A percentile compares a stretch with the other conserved stretches of the same genome.
Conservation (phyloP, 2,329 filamentous ascomycete genomes). For the Colletotrichum acutatum region DNA sequence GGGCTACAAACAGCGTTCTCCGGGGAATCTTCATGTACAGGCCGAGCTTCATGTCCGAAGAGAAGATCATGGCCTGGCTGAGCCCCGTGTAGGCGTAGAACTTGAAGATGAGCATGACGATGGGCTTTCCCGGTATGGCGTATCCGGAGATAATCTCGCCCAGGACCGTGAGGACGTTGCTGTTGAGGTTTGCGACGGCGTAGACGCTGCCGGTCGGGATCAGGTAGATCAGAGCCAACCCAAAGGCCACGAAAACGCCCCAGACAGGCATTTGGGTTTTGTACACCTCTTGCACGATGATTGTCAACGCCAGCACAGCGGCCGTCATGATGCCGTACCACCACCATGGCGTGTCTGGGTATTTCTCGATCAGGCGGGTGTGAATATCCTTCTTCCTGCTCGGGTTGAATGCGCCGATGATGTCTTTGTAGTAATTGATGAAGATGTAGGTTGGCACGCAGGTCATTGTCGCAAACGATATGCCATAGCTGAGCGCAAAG, state of each 20-base stretch:
- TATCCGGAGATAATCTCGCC: conserved; percentile 52
- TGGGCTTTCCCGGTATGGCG: conserved; percentile 52
- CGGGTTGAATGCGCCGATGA: conserved; percentile 44
- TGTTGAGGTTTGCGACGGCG: conserved; percentile 55
- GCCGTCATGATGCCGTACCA: conserved; percentile 50
- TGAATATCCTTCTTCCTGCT: conserved; percentile 40
- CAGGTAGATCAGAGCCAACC: conserved; percentile 48
- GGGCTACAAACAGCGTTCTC: conserved; percentile 68
- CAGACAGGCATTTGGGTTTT: conserved; percentile 70
- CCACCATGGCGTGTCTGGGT: conserved; percentile 47
- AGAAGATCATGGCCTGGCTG: conserved; percentile 49
- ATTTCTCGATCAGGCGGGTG: conserved; percentile 47
- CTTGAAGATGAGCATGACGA: conserved; percentile 53
- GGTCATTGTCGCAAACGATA: conserved; percentile 49
- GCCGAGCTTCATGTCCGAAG: conserved; percentile 62
- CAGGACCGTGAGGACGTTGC: conserved; percentile 52
- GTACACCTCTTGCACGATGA: conserved; percentile 57
- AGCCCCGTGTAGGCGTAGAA: conserved; percentile 48
- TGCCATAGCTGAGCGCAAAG: conserved; percentile 48
- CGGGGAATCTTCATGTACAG: conserved; percentile 67
- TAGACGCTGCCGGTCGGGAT: conserved; percentile 65
- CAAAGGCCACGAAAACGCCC: conserved; percentile 54
- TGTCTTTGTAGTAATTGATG: conserved; percentile 53
- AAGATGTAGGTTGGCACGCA: conserved; percentile 51
- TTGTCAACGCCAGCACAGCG: conserved; percentile 46